Conservation (phyloP, 2,329 filamentous ascomycete species). For the Zelopaecilomyces penicillatus region DNA sequence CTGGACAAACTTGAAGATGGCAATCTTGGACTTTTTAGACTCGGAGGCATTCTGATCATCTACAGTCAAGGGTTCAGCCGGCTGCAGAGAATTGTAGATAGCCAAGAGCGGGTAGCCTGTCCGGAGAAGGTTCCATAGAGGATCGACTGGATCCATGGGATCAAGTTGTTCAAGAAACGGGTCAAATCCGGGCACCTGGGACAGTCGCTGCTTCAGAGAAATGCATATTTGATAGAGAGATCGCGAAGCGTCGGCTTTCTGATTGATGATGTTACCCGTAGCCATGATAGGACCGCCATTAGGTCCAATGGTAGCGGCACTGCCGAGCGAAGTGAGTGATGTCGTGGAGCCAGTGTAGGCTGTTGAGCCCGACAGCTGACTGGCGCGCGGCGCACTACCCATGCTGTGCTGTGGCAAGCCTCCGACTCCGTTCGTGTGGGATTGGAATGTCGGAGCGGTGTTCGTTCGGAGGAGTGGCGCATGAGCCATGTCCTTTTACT, state of each 20-base stretch:
- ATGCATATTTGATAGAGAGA: constrained; percentile 96
- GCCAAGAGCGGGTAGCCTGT: constrained; percentile 76
- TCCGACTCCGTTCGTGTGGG: constrained; percentile 38
- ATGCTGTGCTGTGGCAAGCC: constrained; percentile 37
- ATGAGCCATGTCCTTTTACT: constrained; percentile 47
- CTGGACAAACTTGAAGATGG: constrained; percentile 86
- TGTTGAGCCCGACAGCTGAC: constrained; percentile 55
- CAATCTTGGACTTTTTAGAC: constrained; percentile 73
- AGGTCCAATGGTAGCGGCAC: constrained; percentile 34
- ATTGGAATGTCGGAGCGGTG: constrained; percentile 46
- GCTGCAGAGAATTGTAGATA: constrained; percentile 80
- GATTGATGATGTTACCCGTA: constrained; percentile 93
- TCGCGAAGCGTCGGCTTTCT: constrained; percentile 81
- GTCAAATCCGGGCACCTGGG: constrained; percentile 77
- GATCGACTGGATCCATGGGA: constrained; percentile 69
- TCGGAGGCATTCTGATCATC: constrained; percentile 55
- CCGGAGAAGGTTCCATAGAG: constrained; percentile 81
- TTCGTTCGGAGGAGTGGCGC: constrained; percentile 51
- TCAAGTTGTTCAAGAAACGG: constrained; percentile 64
- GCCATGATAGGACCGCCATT: constrained; percentile 60
- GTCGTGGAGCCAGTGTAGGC: constrained; percentile 44
- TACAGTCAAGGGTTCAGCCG: constrained; percentile 58
- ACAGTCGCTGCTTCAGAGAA: constrained; percentile 70
- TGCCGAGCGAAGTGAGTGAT: constrained; percentile 42
- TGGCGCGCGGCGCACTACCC: constrained; percentile 47